These are phyloP conservation scores for Nigrospora sphaerica DNA, from an alignment of 2,329 filamentous ascomycete genomes.

Conservation along the genomic window DNA sequence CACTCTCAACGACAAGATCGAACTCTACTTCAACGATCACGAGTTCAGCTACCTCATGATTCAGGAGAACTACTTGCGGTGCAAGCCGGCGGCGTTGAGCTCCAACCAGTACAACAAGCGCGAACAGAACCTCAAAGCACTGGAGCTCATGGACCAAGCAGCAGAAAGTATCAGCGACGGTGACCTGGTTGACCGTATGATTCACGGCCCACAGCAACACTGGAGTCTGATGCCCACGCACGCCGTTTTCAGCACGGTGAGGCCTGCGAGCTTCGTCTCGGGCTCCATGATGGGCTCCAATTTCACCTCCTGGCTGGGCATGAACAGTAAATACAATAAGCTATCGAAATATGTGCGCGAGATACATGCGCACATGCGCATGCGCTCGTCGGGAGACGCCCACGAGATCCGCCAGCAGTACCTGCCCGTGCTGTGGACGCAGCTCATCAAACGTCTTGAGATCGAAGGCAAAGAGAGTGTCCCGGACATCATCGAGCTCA, in stretches of 20 bases:
- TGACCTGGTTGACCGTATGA: slow-evolving; percentile 94
- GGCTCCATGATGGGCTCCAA: slow-evolving; percentile 68
- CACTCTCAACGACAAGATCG: slow-evolving; percentile 93
- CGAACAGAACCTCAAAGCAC: slow-evolving; percentile 69
- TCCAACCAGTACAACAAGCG: slow-evolving; percentile 52
- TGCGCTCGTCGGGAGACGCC: slow-evolving; percentile 82
- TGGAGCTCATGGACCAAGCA: slow-evolving; percentile 81
- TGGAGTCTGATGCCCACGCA: slow-evolving; percentile 98
- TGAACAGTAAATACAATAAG: slow-evolving; percentile 81
- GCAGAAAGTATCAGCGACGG: slow-evolving; percentile 96
- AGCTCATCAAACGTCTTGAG: slow-evolving; percentile 67
- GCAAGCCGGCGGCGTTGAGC: slow-evolving; percentile 62
- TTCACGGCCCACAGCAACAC: slow-evolving; percentile 94
- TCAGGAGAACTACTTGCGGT: slow-evolving; percentile 92
- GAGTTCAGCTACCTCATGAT: slow-evolving; percentile 97
- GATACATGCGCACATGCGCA: slow-evolving; percentile 93
- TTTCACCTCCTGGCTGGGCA: slow-evolving; percentile 91
- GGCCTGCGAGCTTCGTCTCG: slow-evolving; percentile 79
- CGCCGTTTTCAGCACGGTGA: slow-evolving; percentile 89
- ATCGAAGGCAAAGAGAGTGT: slow-evolving; percentile 76
- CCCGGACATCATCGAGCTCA: slow-evolving; percentile 78
- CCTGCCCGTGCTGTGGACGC: slow-evolving; percentile 78
- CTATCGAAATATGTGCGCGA: slow-evolving; percentile 80
- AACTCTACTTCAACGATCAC: slow-evolving; percentile 98
- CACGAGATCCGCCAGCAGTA: slow-evolving; percentile 95